Conservation (phyloP, 495 filamentous ascomycete species). For the Hyphodiscus hymeniophilus region DNA sequence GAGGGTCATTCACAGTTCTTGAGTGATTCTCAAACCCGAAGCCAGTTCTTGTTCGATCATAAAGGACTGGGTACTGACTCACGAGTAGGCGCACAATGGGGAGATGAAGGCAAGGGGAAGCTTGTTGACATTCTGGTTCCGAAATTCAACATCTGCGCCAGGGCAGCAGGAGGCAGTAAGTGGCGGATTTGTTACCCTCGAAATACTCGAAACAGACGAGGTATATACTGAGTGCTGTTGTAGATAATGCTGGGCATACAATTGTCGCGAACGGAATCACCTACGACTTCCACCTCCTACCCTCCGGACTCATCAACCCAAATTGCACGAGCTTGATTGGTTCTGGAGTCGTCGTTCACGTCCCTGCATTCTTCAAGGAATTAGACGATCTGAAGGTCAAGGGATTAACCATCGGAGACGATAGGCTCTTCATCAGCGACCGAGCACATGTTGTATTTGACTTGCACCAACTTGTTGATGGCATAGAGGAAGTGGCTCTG, state of each 20-base stretch:
- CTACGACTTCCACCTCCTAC: slow-evolving; percentile 61
- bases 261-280: slow-evolving; percentile 41
- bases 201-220: not conserved
- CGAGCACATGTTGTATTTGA: slow-evolving; percentile 80
- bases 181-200: not conserved
- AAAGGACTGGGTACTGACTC: too few relatives aligned
- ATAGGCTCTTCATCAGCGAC: slow-evolving; percentile 71
- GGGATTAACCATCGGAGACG: slow-evolving; percentile 55
- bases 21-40: too few relatives aligned
- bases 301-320: slow-evolving; percentile 67
- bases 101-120: slow-evolving; percentile 63
- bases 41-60: too few relatives aligned
- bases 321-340: slow-evolving; percentile 77
- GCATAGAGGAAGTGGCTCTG: slow-evolving; percentile 70
- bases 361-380: slow-evolving; percentile 84
- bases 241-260: slow-evolving; percentile 51
- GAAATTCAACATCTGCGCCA: slow-evolving; percentile 41
- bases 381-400: slow-evolving; percentile 61
- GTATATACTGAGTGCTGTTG: slow-evolving; percentile 29
- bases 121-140: slow-evolving; percentile 59
- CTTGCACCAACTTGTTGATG: slow-evolving; percentile 73
- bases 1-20: too few relatives aligned
- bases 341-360: slow-evolving; percentile 75
- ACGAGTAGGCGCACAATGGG: slow-evolving; percentile 14
- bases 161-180: not conserved